Conservation (phyloP, 2,329 filamentous ascomycete species). For the Claviceps sp. region DNA sequence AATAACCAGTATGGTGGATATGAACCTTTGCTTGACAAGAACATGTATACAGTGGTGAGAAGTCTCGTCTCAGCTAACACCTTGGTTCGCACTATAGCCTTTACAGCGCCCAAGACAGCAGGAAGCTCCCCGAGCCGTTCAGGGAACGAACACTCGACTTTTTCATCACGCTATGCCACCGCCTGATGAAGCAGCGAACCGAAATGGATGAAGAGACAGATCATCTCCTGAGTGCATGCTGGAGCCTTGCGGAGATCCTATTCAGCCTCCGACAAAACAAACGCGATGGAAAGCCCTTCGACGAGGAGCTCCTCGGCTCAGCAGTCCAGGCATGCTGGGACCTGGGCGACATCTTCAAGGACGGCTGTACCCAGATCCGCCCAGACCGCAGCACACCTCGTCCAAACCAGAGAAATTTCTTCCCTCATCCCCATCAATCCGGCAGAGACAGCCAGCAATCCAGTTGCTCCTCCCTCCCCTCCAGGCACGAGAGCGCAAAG, state of each 20-base stretch:
- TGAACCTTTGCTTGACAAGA: background rate
- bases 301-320: constrained; percentile 75
- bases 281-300: constrained; percentile 56
- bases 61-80: background rate
- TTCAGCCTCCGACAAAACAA: constrained; percentile 79
- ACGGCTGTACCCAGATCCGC: constrained; percentile 80
- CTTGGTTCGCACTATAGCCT: constrained; percentile 32
- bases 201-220: constrained; percentile 72
- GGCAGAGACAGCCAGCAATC: constrained; percentile 36
- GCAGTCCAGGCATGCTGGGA: constrained; percentile 93
- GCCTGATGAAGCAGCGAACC: constrained; percentile 86
- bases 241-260: constrained; percentile 83
- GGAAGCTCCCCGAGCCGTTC: constrained; percentile 71
- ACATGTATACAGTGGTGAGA: background rate
- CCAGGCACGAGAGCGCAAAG: constrained; percentile 40
- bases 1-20: constrained; percentile 60
- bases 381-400: constrained; percentile 78
- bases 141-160: constrained; percentile 84
- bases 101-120: constrained; percentile 75
- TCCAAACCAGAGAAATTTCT: constrained; percentile 65
- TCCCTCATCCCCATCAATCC: constrained; percentile 24
- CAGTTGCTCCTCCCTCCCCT: constrained; percentile 36
- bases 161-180: constrained; percentile 84
- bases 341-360: constrained; percentile 80
- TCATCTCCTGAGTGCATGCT: constrained; percentile 71